Percentiles rank a stretch among this genome's conserved stretches.
Conservation (phyloP, 192 early-diverging fungal genomes). For the Pilaira anomala region DNA sequence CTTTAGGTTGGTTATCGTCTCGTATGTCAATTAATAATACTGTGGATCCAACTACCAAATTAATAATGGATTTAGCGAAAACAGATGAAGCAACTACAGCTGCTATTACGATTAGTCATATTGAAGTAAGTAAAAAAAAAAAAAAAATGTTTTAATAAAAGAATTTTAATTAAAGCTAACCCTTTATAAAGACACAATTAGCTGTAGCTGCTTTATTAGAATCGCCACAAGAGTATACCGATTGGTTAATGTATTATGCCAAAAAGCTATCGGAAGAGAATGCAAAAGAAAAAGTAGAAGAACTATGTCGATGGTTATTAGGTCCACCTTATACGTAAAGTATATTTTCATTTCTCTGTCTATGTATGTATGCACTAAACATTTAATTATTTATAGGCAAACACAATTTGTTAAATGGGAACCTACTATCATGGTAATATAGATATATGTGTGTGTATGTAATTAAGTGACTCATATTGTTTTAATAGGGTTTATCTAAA, state of each 20-base stretch:
- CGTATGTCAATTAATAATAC: slow-evolving; percentile 18
- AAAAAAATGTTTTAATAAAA: not conserved
- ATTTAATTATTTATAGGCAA: slow-evolving; percentile 17
- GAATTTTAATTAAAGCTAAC: slow-evolving; percentile 10
- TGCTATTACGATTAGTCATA: slow-evolving; percentile 45
- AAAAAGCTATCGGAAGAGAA: slow-evolving; percentile 64
- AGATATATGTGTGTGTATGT: not conserved
- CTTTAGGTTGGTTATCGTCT: slow-evolving; percentile 27
- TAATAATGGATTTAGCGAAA: not conserved
- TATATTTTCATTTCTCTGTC: not conserved
- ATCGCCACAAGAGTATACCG: slow-evolving; percentile 55
- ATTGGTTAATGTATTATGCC: slow-evolving; percentile 62
- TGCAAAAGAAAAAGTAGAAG: slow-evolving; percentile 55
- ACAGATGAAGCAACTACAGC: slow-evolving; percentile 19
- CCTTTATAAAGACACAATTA: slow-evolving; percentile 48
- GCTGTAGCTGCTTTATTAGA: slow-evolving; percentile 48
- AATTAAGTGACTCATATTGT: slow-evolving; percentile 7
- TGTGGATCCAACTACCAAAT: slow-evolving; percentile 6
- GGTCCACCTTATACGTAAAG: slow-evolving; percentile 53
- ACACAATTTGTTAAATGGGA: slow-evolving; percentile 26
- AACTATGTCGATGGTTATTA: slow-evolving; percentile 64
- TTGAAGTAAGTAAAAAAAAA: slow-evolving; percentile 36
- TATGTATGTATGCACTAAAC: not conserved
- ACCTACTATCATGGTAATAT: slow-evolving; percentile 27
- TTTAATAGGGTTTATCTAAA: slow-evolving; percentile 52